Conservation (phyloP, 2,329 filamentous ascomycete species). For the Cercospora sp. region DNA sequence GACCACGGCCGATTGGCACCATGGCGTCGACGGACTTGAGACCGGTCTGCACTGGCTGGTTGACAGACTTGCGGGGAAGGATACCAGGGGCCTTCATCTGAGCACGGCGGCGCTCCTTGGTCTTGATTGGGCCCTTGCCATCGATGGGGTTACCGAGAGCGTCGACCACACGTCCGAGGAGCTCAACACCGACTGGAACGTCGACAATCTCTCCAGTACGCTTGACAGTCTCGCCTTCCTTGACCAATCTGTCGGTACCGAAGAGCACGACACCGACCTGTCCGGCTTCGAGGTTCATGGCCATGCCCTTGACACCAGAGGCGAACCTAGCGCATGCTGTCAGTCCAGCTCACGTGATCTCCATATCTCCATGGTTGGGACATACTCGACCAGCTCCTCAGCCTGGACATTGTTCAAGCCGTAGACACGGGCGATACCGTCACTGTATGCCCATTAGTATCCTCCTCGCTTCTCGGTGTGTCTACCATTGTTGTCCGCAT, state of each 20-base stretch:
- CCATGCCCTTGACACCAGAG: slow-evolving; percentile 99
- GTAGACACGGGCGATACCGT: slow-evolving; percentile 99
- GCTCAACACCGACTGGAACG: slow-evolving; percentile 85
- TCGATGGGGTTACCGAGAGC: slow-evolving; percentile 99
- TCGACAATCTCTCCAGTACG: slow-evolving; percentile 99
- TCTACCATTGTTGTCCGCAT: slow-evolving; percentile 53
- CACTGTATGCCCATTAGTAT: slow-evolving; percentile 59
- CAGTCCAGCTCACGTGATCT: slow-evolving; percentile 20
- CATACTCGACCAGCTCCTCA: slow-evolving; percentile 98
- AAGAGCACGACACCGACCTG: slow-evolving; percentile 99
- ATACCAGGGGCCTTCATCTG: slow-evolving; percentile 99
- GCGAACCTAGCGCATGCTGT: slow-evolving; percentile 71
- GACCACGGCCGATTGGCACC: slow-evolving; percentile 99
- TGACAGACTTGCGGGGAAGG: slow-evolving; percentile 93
- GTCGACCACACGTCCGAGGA: slow-evolving; percentile 97
- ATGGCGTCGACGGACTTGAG: slow-evolving; percentile 99
- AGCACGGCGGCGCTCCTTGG: slow-evolving; percentile 88
- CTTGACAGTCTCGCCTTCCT: slow-evolving; percentile 99
- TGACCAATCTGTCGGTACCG: slow-evolving; percentile 99
- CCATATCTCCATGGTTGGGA: background rate
- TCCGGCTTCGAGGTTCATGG: slow-evolving; percentile 99
- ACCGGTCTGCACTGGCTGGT: slow-evolving; percentile 98
- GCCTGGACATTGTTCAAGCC: slow-evolving; percentile 99
- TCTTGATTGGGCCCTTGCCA: slow-evolving; percentile 95
- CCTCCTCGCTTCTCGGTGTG: background rate